phyloP scores from a whole-genome alignment of 768 basidiomycete species.

The Calocybe gangraenosa region DNA sequence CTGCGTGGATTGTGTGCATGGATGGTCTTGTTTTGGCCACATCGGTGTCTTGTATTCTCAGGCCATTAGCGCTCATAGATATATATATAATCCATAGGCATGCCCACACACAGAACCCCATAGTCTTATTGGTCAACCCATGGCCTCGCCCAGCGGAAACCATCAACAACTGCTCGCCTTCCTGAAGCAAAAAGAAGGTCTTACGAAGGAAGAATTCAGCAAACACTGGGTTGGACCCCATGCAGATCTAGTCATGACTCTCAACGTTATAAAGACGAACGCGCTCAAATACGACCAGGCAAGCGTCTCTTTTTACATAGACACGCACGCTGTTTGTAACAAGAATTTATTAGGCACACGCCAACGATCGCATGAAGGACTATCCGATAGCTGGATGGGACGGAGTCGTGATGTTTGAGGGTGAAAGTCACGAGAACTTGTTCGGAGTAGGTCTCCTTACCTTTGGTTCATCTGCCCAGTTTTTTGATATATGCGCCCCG shows the following conservation, averaged over 20 bases:
- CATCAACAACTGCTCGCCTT: slow-evolving; percentile 25
- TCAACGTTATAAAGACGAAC: slow-evolving; percentile 28
- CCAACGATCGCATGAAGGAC: slow-evolving; percentile 17
- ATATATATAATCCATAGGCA: too few species aligned
- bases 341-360: slow-evolving; percentile 14
- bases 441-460: slow-evolving; percentile 17
- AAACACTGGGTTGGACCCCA: slow-evolving; percentile 26
- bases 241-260: slow-evolving; percentile 22
- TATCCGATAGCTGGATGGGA: slow-evolving; percentile 19
- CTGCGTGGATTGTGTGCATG: too few species aligned
- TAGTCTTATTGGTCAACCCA: too few species aligned
- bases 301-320: background rate
- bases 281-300: slow-evolving; percentile 33
- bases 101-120: too few species aligned
- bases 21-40: too few species aligned
- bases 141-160: slow-evolving; percentile 18
- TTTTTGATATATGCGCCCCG: background rate
- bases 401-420: slow-evolving; percentile 28
- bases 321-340: too few species aligned
- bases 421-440: slow-evolving; percentile 27
- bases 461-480: background rate
- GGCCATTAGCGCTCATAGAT: too few species aligned
- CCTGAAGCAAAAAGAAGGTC: slow-evolving; percentile 21
- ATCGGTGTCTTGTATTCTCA: too few species aligned
- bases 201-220: slow-evolving; percentile 27